Percentiles rank a stretch among this genome's conserved stretches.
Evolutionary conservation across 2,329 filamentous ascomycete genomes (phyloP).

Genomic region (Lachnum nothofagi): DNA sequence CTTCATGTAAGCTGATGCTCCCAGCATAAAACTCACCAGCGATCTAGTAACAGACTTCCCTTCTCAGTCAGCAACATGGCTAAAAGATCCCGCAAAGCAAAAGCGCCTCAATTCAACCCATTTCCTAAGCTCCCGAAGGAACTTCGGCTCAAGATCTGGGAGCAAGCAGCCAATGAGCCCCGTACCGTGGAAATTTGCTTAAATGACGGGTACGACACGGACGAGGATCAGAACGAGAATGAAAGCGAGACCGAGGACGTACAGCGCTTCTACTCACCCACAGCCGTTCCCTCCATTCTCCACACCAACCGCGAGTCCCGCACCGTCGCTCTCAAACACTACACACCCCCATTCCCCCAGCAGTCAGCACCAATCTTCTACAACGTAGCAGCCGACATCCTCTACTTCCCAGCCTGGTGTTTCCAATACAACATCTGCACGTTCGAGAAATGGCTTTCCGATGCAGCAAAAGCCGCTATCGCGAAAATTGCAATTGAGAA

Average conservation of each 20-base stretch:
- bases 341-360: neutral
- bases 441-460: neutral
- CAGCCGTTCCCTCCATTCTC: neutral
- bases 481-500: neutral
- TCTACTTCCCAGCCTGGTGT: neutral
- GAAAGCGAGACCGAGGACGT: neutral
- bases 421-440: neutral
- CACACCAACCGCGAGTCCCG: neutral
- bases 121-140: constrained; percentile 6
- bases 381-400: neutral
- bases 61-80: neutral
- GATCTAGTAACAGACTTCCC: neutral
- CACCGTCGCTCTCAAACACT: neutral
- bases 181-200: neutral
- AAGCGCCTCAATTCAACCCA: neutral
- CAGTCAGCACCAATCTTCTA: neutral
- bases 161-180: neutral
- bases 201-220: neutral
- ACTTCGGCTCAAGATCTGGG: constrained; percentile 5
- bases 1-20: too few relatives aligned
- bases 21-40: too few relatives aligned
- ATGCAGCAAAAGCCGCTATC: neutral
- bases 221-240: neutral
- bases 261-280: neutral
- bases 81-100: neutral